Evolutionary conservation across 2,329 filamentous ascomycete genomes (phyloP).

Genomic region (Aspergillus sp.): DNA sequence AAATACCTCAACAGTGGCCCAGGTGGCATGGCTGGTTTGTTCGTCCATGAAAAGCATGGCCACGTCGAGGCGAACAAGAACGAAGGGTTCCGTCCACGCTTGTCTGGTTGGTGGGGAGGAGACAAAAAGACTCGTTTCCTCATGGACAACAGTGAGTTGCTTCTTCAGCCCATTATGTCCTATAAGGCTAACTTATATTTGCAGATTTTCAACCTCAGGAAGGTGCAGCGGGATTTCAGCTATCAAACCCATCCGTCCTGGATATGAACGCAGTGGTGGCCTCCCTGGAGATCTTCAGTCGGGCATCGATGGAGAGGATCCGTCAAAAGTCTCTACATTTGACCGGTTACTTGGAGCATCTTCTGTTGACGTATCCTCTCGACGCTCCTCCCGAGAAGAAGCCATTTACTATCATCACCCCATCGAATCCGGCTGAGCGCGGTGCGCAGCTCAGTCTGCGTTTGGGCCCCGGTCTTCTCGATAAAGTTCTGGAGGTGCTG

Average conservation of each 20-base stretch:
- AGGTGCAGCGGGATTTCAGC: slow-evolving; percentile 77
- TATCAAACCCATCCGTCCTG: slow-evolving; percentile 79
- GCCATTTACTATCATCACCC: slow-evolving; percentile 67
- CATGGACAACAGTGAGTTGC: slow-evolving; percentile 66
- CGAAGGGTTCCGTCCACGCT: slow-evolving; percentile 60
- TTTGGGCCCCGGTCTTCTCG: slow-evolving; percentile 66
- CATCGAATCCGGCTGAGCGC: slow-evolving; percentile 63
- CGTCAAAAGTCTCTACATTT: slow-evolving; percentile 69
- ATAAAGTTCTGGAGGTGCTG: slow-evolving; percentile 63
- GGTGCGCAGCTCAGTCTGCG: slow-evolving; percentile 78
- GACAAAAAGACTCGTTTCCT: slow-evolving; percentile 74
- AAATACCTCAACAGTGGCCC: slow-evolving; percentile 90
- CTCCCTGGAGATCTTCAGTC: slow-evolving; percentile 70
- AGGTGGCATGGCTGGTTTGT: slow-evolving; percentile 75
- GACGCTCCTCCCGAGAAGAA: slow-evolving; percentile 28
- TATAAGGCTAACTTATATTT: slow-evolving; percentile 7
- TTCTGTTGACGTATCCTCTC: slow-evolving; percentile 50
- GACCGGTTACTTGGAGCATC: slow-evolving; percentile 73
- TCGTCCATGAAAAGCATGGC: slow-evolving; percentile 75
- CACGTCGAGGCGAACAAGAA: slow-evolving; percentile 37
- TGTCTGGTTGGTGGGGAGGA: slow-evolving; percentile 85
- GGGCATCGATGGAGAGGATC: slow-evolving; percentile 67
- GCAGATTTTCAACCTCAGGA: slow-evolving; percentile 68
- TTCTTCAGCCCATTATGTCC: neutral
- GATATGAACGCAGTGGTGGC: slow-evolving; percentile 74